These are phyloP conservation scores for Collybia sp. DNA, from an alignment of 768 basidiomycete species.

Conservation along the genomic window DNA sequence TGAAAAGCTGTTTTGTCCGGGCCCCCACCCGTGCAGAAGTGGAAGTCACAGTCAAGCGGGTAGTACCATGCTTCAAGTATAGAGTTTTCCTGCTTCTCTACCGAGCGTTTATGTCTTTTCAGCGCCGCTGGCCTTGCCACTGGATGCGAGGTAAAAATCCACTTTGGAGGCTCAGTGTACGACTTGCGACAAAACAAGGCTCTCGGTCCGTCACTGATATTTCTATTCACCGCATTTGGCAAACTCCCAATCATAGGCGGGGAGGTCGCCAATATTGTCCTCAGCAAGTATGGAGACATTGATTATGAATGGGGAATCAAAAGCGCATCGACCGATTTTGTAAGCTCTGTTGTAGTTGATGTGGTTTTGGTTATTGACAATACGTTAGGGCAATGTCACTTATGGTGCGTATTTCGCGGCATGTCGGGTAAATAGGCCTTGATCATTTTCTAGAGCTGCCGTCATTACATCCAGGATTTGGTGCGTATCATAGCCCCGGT, in stretches of 20 bases:
- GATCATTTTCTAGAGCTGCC: constrained; percentile 37
- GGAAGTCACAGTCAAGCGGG: constrained; percentile 49
- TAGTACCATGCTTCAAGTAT: constrained; percentile 51
- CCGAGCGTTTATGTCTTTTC: background rate
- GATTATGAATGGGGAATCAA: constrained; percentile 66
- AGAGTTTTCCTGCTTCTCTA: background rate
- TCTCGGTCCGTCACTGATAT: constrained; percentile 32
- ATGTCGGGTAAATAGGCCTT: too few relatives aligned
- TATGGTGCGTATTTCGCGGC: constrained; percentile 43
- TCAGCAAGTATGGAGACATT: constrained; percentile 56
- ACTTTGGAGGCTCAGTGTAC: constrained; percentile 13
- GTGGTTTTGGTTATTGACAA: background rate
- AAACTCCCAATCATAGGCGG: constrained; percentile 34
- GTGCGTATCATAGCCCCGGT: constrained; percentile 24
- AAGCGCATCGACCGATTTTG: constrained; percentile 80
- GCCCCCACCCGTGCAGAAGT: constrained; percentile 65
- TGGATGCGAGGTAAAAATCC: constrained; percentile 15
- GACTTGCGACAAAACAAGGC: constrained; percentile 26
- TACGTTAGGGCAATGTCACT: constrained; percentile 61
- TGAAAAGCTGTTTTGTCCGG: constrained; percentile 62
- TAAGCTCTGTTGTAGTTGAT: constrained; percentile 28
- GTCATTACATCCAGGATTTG: constrained; percentile 70
- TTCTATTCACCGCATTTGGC: background rate
- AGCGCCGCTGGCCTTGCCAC: constrained; percentile 18
- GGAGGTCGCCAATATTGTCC: constrained; percentile 58